phyloP scores from a whole-genome alignment of 352 stramenopile species.

The Peronospora belbahrii region DNA sequence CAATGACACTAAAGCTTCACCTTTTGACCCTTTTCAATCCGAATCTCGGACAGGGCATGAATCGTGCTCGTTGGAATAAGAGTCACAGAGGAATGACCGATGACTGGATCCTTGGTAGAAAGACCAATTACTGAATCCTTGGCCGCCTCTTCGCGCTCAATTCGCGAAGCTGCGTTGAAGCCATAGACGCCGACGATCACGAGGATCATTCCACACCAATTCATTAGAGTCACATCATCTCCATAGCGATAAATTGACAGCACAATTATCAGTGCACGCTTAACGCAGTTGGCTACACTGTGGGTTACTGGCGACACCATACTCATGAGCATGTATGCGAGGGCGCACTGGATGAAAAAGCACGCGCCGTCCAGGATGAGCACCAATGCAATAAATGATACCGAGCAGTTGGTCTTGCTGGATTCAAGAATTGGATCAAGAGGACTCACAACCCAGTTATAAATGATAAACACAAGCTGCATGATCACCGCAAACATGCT shows the following conservation, averaged over 20 bases:
- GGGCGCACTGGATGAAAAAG: conserved; percentile 88
- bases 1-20: conserved; percentile 3
- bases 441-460: conserved; percentile 47
- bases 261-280: conserved; percentile 85
- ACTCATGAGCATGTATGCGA: conserved; percentile 89
- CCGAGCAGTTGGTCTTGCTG: conserved; percentile 26
- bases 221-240: conserved; percentile 73
- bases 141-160: conserved; percentile 37
- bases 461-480: conserved; percentile 74
- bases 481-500: conserved; percentile 79
- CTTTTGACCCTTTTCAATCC: conserved; percentile 37
- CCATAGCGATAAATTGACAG: conserved; percentile 88
- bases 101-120: too few relatives aligned
- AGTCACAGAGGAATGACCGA: conserved; percentile 6
- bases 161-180: conserved; percentile 70
- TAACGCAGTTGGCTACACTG: conserved; percentile 88
- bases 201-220: conserved; percentile 80
- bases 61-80: conserved; percentile 53
- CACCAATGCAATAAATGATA: conserved; percentile 41
- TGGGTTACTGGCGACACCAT: conserved; percentile 87
- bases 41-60: conserved; percentile 51
- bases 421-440: conserved; percentile 18
- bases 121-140: conserved; percentile 30
- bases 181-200: conserved; percentile 86
- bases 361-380: conserved; percentile 64